Evolutionary conservation across 73 alveolate genomes (phyloP), one percentile per base, ranked within the genome.

Genomic region (Paraurostyla sp.): DNA sequence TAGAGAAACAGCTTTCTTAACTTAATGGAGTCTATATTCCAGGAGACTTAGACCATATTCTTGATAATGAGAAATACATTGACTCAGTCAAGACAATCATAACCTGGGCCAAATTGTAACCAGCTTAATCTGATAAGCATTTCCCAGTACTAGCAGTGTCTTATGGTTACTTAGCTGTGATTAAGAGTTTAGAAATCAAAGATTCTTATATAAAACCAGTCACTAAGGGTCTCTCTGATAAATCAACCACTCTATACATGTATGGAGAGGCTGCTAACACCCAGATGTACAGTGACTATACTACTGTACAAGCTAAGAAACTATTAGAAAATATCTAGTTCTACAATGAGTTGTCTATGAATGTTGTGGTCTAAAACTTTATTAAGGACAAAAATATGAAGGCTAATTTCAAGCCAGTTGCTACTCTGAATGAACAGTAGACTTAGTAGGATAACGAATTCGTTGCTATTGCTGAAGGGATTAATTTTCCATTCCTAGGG

Each of bases 381-480:
- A 15, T 62, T 3, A 35, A 35, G 23, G 80, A 62, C 16, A 32
- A 13, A 15, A 29, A 32, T 7, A 4, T 62, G 3, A 6, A 6
- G 29, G 16, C 20, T 7, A 35, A 22, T 15, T 35, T 62, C 11
- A 35, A 32, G 16, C 80, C 80, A 15, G 23, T 62, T 62, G 80
- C 80, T 4, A 35, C 32, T 4, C 16, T 22, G 9, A 7, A 62
- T 62, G n/a, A 62, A 22, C 35, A 23, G 6, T 22, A 35, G 32
- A 62, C 16, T 22, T 29, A 15, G 20, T 22, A 6, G 29, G 80
- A 62, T 9, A 35, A 35, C 20, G 80, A 62, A 29, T 13, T 62
- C 54, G 80, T 62, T 7, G 80, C 80, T 32, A 62, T 62, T 4
- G 80, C 23, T 13, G 80, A 62, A 62, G 80, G 80, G 32, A 35